Evolutionary conservation across 2,329 filamentous ascomycete species (phyloP).

Genomic region (Pseudocercospora crystallina): DNA sequence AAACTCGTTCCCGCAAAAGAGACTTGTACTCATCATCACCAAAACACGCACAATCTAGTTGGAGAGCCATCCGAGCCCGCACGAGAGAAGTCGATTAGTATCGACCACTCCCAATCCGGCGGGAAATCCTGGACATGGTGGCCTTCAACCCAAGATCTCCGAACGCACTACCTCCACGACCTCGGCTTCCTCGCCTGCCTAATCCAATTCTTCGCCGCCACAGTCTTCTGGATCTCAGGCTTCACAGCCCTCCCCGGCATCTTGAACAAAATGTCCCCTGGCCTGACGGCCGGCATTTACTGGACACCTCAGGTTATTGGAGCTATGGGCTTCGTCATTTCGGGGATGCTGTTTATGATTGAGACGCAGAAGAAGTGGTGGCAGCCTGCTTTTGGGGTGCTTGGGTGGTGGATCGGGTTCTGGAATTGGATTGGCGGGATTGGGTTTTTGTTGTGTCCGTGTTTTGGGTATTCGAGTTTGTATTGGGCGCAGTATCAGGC

Average conservation of each 20-base stretch:
- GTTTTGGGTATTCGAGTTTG: conserved; percentile 28
- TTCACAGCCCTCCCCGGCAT: conserved; percentile 32
- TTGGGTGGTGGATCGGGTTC: conserved; percentile 33
- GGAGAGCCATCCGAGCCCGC: no score
- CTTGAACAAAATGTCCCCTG: conserved; percentile 18
- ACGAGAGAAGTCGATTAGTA: no score
- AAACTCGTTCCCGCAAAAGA: background rate
- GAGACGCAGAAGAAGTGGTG: conserved; percentile 34
- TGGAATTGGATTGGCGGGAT: conserved; percentile 31
- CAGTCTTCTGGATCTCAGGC: conserved; percentile 31
- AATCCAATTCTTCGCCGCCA: conserved; percentile 28
- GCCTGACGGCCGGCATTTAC: conserved; percentile 22
- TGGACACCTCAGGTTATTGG: conserved; percentile 32
- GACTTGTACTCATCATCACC: conserved; percentile 11
- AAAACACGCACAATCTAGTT: no score
- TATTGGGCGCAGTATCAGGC: conserved; percentile 32
- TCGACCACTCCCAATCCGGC: conserved; percentile 9
- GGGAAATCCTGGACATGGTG: conserved; percentile 34
- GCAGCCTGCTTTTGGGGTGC: conserved; percentile 23
- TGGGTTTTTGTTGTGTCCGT: conserved; percentile 30
- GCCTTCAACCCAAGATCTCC: conserved; percentile 27
- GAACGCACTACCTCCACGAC: conserved; percentile 29
- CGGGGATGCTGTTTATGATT: conserved; percentile 31
- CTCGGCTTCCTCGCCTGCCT: conserved; percentile 34
- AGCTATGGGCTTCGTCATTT: conserved; percentile 28